These are phyloP conservation scores for Infundibulicybe gibba DNA, from an alignment of 768 basidiomycete species.

Conservation along the genomic window DNA sequence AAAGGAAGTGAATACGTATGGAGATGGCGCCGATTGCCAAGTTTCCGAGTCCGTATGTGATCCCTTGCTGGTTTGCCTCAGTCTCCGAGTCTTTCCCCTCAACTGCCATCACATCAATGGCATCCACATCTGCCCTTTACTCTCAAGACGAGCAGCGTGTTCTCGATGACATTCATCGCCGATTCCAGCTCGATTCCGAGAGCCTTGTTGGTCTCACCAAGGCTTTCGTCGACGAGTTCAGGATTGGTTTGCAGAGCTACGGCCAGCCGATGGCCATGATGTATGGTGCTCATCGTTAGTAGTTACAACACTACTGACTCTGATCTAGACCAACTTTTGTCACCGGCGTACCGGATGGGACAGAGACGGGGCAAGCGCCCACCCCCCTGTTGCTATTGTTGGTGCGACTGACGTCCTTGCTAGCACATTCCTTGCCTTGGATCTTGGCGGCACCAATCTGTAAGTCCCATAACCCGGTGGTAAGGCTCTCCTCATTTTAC, in stretches of 20 bases:
- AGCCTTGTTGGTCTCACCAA: slow-evolving; percentile 66
- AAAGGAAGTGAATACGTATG: slow-evolving; percentile 28
- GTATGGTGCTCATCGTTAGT: slow-evolving; percentile 31
- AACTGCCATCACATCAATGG: slow-evolving; percentile 27
- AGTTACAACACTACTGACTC: slow-evolving; percentile 9
- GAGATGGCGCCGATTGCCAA: slow-evolving; percentile 12
- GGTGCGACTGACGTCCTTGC: slow-evolving; percentile 2
- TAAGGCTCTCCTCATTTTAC: slow-evolving; percentile 5
- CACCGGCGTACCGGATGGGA: slow-evolving; percentile 91
- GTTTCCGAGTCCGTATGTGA: too few relatives aligned
- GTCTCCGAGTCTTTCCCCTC: slow-evolving; percentile 6
- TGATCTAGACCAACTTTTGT: slow-evolving; percentile 82
- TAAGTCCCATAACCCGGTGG: slow-evolving; percentile 34
- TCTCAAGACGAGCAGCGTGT: slow-evolving; percentile 40
- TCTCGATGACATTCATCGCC: slow-evolving; percentile 64
- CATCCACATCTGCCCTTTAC: slow-evolving; percentile 37
- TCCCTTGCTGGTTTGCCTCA: slow-evolving; percentile 8
- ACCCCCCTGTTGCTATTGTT: not conserved
- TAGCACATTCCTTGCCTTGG: slow-evolving; percentile 93
- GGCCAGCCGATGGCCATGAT: slow-evolving; percentile 92
- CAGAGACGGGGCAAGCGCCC: slow-evolving; percentile 78
- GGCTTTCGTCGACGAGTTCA: slow-evolving; percentile 80
- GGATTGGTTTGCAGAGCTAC: slow-evolving; percentile 68
- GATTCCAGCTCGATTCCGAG: slow-evolving; percentile 66
- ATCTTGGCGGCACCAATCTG: slow-evolving; percentile 98